Evolutionary conservation across 2,329 filamentous ascomycete species (phyloP).

Genomic region (Pseudocercospora pini-densiflorae): DNA sequence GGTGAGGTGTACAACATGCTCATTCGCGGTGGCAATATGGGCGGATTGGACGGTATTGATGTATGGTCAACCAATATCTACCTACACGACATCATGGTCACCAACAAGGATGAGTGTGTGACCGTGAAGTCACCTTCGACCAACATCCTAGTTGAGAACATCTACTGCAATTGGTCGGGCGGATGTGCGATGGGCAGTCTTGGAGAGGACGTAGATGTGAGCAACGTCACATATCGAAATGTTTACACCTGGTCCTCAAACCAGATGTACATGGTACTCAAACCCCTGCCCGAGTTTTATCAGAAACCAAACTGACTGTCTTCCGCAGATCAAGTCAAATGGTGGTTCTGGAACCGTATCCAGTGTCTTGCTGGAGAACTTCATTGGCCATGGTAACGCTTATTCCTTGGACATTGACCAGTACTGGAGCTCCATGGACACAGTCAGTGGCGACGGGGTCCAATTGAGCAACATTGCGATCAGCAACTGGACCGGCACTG

Average conservation of each 20-base stretch:
- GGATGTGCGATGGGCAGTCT: slow-evolving; percentile 63
- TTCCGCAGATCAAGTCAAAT: slow-evolving; percentile 59
- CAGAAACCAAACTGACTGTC: background rate
- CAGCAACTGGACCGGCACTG: slow-evolving; percentile 61
- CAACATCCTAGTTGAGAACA: slow-evolving; percentile 62
- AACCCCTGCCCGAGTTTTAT: background rate
- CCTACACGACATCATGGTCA: slow-evolving; percentile 64
- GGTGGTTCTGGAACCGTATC: slow-evolving; percentile 60
- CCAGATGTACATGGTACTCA: slow-evolving; percentile 57
- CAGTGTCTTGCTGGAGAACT: slow-evolving; percentile 60
- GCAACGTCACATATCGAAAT: slow-evolving; percentile 59
- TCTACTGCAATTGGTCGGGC: slow-evolving; percentile 64
- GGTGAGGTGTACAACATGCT: slow-evolving; percentile 62
- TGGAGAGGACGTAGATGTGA: slow-evolving; percentile 54
- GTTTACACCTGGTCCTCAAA: slow-evolving; percentile 56
- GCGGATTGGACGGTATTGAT: slow-evolving; percentile 62
- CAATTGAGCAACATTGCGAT: slow-evolving; percentile 58
- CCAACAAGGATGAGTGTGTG: slow-evolving; percentile 66
- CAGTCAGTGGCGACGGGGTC: slow-evolving; percentile 55
- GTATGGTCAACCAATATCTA: slow-evolving; percentile 60
- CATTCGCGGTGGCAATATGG: slow-evolving; percentile 57
- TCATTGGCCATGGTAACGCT: slow-evolving; percentile 64
- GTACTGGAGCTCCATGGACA: slow-evolving; percentile 54
- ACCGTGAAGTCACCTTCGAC: slow-evolving; percentile 59
- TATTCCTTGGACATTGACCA: slow-evolving; percentile 62